Base-by-base conservation (phyloP, 257 asterid species). In the Sherardia arvensis region DNA sequence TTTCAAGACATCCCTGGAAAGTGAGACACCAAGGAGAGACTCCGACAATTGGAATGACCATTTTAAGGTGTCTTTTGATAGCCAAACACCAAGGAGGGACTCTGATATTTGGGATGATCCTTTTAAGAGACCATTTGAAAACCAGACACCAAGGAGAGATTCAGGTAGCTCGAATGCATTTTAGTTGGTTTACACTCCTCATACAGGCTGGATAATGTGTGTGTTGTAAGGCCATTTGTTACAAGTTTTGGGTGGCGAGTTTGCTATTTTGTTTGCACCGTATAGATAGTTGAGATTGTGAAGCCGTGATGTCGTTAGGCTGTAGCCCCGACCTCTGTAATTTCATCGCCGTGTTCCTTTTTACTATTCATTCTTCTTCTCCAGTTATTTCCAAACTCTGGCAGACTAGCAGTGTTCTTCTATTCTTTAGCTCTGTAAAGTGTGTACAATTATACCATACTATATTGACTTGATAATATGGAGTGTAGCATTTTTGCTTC, bases 11-110 rank as follows among this genome's bases (percentile, higher is more conserved):
- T 75, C 97, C 3, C 61, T 27, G 14, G 96, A 91, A 66, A 74
- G 76, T 74, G 84, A 83, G 77, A 83, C 91, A 34, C 81, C 96
- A 3, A 80, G 78, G 73, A 88, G 70, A 71, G 94, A 86, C 66
- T 79, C 90, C 10, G 94, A 86, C 72, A 74, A 80, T 71, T 88
- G 95, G 96, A 91, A 69, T 7, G 95, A 73, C 47, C 90, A 86
- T 8, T 90, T 91, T 71, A 77, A 75, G 83, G 66, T 88, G 2
- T 76, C 97, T 4, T 64, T 27, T 7, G 96, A 91, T 58, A 72
- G 76, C 73, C 85, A 83, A 77, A 83, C 91, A 32, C 83, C 98
- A 8, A 79, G 79, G 74, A 84, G 70, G 29, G 68, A 64, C 15
- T 64, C 59, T 5, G 59, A 48, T 29, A 29, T 5, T 68, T 89